Evolutionary conservation across 2,329 filamentous ascomycete genomes (phyloP).

Genomic region (Phyllosticta citrichinensis): DNA sequence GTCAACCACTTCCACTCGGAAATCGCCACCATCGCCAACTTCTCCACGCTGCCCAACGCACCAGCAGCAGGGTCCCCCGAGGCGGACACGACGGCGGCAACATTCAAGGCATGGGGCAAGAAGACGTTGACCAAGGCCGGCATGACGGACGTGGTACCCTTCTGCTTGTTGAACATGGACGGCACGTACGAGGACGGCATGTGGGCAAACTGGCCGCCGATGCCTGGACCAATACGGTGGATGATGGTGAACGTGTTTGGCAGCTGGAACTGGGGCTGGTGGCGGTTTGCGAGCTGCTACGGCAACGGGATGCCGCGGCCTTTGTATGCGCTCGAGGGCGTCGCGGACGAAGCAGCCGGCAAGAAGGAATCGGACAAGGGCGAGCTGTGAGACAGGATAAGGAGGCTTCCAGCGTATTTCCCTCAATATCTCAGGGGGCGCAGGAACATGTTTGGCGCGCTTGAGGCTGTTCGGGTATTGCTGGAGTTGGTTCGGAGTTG

Average conservation of each 20-base stretch:
- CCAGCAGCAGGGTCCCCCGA: conserved; percentile 37
- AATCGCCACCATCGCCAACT: conserved; percentile 22
- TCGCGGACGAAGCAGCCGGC: neutral
- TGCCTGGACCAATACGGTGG: conserved; percentile 52
- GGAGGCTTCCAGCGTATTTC: neutral
- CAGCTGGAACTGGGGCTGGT: conserved; percentile 47
- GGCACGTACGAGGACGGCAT: conserved; percentile 47
- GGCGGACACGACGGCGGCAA: conserved; percentile 36
- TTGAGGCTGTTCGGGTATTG: neutral
- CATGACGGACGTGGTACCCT: conserved; percentile 50
- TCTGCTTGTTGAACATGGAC: conserved; percentile 56
- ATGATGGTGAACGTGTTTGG: conserved; percentile 49
- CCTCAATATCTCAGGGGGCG: neutral
- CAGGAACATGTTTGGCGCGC: neutral
- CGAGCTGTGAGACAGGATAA: conserved; percentile 1
- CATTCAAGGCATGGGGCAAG: conserved; percentile 54
- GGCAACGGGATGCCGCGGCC: conserved; percentile 42
- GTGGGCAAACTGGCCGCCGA: conserved; percentile 56
- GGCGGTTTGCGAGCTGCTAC: conserved; percentile 57
- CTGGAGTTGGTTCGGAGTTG: conserved; percentile 9
- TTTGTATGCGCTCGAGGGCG: conserved; percentile 36
- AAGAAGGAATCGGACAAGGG: conserved; percentile 1
- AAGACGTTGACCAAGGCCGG: conserved; percentile 53
- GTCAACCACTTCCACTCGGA: conserved; percentile 25
- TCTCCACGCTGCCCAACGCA: conserved; percentile 40